phyloP scores from a whole-genome alignment of 1,284 basidiomycete genomes.

The Papiliotrema flavescens region DNA sequence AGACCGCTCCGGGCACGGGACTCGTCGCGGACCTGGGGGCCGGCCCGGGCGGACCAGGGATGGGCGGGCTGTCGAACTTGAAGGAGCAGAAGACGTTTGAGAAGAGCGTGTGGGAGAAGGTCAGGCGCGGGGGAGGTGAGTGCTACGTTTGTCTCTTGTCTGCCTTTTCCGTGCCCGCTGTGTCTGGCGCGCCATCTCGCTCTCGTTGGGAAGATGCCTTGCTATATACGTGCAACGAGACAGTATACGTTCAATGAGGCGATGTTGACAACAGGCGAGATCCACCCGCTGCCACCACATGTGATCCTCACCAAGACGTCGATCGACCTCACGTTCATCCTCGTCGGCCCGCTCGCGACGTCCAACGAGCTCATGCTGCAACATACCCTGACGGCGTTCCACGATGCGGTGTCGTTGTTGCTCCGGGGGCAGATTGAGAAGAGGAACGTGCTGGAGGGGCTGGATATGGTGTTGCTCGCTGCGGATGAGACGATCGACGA shows the following conservation, averaged over 20 bases:
- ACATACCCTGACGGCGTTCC: slow-evolving; percentile 74
- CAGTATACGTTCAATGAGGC: too few relatives aligned
- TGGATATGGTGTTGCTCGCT: slow-evolving; percentile 88
- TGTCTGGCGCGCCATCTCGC: too few relatives aligned
- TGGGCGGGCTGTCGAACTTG: slow-evolving; percentile 54
- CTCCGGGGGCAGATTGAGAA: slow-evolving; percentile 94
- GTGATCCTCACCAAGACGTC: slow-evolving; percentile 92
- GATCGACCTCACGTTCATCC: slow-evolving; percentile 92
- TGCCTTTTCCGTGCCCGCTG: too few relatives aligned
- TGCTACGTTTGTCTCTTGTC: background rate
- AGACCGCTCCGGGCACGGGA: slow-evolving; percentile 54
- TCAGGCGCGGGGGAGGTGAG: slow-evolving; percentile 82
- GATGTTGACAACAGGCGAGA: slow-evolving; percentile 70
- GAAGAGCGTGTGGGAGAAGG: slow-evolving; percentile 93
- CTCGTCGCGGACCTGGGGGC: slow-evolving; percentile 50
- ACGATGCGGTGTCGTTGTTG: slow-evolving; percentile 79
- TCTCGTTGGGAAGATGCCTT: too few relatives aligned
- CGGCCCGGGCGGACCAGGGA: slow-evolving; percentile 40
- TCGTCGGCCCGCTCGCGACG: slow-evolving; percentile 72
- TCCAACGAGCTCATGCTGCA: slow-evolving; percentile 98
- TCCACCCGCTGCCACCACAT: slow-evolving; percentile 83
- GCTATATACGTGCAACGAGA: too few relatives aligned
- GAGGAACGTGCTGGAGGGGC: slow-evolving; percentile 86
- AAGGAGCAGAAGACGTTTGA: slow-evolving; percentile 97
- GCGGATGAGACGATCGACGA: slow-evolving; percentile 98